Evolutionary conservation across 179 eudicot genomes (phyloP), one percentile per base, ranked within the genome.

Genomic region (Nepenthes alata): DNA sequence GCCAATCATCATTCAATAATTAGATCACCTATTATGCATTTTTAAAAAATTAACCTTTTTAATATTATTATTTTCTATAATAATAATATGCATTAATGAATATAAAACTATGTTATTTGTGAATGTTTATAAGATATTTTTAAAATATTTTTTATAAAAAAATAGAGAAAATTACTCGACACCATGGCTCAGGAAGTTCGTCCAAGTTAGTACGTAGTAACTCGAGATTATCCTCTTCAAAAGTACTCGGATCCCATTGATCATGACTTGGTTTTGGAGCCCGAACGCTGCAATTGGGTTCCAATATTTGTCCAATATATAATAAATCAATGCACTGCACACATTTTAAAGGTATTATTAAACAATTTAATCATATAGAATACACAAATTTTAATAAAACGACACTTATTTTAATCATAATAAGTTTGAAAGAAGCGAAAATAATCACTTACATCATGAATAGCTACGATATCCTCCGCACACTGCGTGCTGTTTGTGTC

Each of bases 271-370:
- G 53, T 15, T 52, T 15, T 6, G 35, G 59, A 5, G 36, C 8
- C 2, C 45, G 15, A 9, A 16, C 44, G 6, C 53, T 70, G 50
- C 79, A 75, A 38, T 56, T 67, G 5, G 72, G 72, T 38, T 75
- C 79, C 64, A 75, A 60, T 49, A 75, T 60, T 2, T 75, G 63
- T 0, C 37, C n/a, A 5, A 14, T 5, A 14, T 61, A 54, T 58
- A 75, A 59, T 36, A 55, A 51, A 2, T 34, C 25, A 10, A 71
- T 50, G 41, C 74, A 75, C 79, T 75, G 59, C 16, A 51, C 14
- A 71, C 11, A 1, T 1, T 60, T 35, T 16, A 59, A 58, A 39
- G 1, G 2, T 1, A 35, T 6, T 13, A 36, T 53, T 0, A 3
- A 4, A 25, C 6, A 15, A 53, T 9, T 12, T 4, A 5, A 8